A percentile compares a stretch with the other conserved stretches of the same genome.
phyloP scores from a whole-genome alignment of 2,329 filamentous ascomycete species.

The Trichoderma hamatum region DNA sequence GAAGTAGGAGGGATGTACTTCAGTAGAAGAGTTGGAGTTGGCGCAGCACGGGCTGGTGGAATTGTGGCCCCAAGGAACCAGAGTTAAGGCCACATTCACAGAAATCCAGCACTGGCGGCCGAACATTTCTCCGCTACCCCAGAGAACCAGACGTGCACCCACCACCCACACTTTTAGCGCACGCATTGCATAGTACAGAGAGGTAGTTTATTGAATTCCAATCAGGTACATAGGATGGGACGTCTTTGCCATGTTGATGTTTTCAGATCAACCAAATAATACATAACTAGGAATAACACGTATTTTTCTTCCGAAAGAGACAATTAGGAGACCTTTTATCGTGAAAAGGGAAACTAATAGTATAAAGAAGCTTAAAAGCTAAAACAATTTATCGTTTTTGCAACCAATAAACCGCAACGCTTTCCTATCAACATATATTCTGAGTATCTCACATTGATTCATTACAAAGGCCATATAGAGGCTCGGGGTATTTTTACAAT shows the following conservation, averaged over 20 bases:
- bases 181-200: not conserved
- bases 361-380: not conserved
- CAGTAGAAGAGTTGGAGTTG: constrained; percentile 30
- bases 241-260: not conserved
- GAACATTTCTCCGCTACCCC: constrained; percentile 41
- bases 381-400: constrained; percentile 1
- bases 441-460: constrained; percentile 26
- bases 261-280: not conserved
- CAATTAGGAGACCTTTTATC: not conserved
- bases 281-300: not conserved
- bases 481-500: constrained; percentile 36
- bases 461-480: constrained; percentile 29
- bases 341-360: not conserved
- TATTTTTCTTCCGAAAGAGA: not conserved
- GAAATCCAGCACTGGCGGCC: constrained; percentile 38
- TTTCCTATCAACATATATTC: constrained; percentile 20
- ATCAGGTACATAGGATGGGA: not conserved
- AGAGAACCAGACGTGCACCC: not conserved
- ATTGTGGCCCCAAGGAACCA: constrained; percentile 35
- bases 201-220: not conserved
- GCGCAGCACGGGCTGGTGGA: constrained; percentile 32
- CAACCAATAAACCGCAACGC: constrained; percentile 11
- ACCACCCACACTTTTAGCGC: constrained; percentile 4
- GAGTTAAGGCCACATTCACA: constrained; percentile 52
- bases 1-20: constrained; percentile 31